Base-by-base conservation (phyloP, 352 stramenopile genomes). In the Blastocystis sp. region DNA sequence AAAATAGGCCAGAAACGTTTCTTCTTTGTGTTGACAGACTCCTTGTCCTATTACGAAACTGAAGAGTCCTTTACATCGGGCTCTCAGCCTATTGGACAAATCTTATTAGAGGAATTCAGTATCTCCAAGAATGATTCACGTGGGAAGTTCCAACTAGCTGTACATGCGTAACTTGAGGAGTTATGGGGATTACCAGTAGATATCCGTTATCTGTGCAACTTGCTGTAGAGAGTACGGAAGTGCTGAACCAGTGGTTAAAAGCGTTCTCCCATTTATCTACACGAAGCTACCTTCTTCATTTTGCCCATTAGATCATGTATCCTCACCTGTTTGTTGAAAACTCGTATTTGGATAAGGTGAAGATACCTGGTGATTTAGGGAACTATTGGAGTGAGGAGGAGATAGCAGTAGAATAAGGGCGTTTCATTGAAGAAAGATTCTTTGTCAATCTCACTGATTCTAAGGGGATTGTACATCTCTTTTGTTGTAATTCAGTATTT, bases 31-130 rank as follows among this genome's bases (percentile, higher is more conserved):
- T 30, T 84, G 6, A 84, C 73, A 11, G 48, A 84, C 48, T 51
- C 27, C 13, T 57, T 84, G 7, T 84, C 30, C 51, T 84, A 68
- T 57, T 84, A 68, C 44, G 73, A 84, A 64, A 84, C 73, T n/a
- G 59, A 84, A 37, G 48, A 84, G 17, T 84, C 73, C 13, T 84
- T 66, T 44, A 57, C 51, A 27, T 66, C 73, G 22, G 30, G 35
- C 22, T 66, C 17, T 17, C 42, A 42, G 6, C 73, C 73, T 19
- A 56, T 84, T 35, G 73, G 73, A 19, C 48, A 3, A 11, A 30
- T 84, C 27, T 30, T 37, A n/a, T 30, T 84, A 15, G 48, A 84
- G 7, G 19, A 30, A 9, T 84, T 84, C 56, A 66, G 30, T 42
- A 69, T 84, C 42, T 62, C 73, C 35, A 60, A 66, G 53, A 66